These are phyloP conservation scores for Lithocarpus polystachyus DNA, from an alignment of 306 rosid genomes.

Conservation along the genomic window DNA sequence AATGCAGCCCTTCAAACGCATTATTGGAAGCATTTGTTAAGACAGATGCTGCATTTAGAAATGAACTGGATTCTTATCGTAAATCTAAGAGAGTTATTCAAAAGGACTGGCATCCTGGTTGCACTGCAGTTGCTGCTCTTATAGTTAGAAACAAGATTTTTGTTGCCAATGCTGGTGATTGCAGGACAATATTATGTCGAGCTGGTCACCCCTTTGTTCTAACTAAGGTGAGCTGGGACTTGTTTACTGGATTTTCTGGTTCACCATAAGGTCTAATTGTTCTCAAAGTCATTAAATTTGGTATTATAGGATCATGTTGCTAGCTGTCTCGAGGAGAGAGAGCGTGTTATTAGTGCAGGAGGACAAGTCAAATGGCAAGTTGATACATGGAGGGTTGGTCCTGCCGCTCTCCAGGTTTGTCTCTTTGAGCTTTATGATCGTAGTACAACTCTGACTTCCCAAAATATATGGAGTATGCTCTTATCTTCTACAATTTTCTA, in stretches of 20 bases:
- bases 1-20: conserved; percentile 70
- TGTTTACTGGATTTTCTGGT: not conserved
- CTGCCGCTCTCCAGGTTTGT: conserved; percentile 89
- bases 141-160: conserved; percentile 66
- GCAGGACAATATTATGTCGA: conserved; percentile 80
- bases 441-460: not conserved
- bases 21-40: conserved; percentile 65
- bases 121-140: conserved; percentile 78
- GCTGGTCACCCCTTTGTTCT: conserved; percentile 70
- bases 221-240: conserved; percentile 57
- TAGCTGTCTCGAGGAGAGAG: conserved; percentile 83
- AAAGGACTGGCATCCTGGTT: conserved; percentile 95
- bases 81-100: conserved; percentile 63
- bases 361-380: conserved; percentile 87
- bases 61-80: conserved; percentile 57
- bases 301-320: conserved; percentile 81
- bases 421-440: conserved; percentile 14
- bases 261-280: not conserved
- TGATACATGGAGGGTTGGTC: conserved; percentile 95
- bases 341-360: conserved; percentile 67
- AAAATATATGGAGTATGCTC: conserved; percentile 1
- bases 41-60: conserved; percentile 81
- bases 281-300: conserved; percentile 12
- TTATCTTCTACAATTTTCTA: not conserved
- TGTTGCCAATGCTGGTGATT: conserved; percentile 91